These are phyloP conservation scores for Hagleromyces aurorensis DNA, from an alignment of 805 yeast genomes.

Conservation along the genomic window DNA sequence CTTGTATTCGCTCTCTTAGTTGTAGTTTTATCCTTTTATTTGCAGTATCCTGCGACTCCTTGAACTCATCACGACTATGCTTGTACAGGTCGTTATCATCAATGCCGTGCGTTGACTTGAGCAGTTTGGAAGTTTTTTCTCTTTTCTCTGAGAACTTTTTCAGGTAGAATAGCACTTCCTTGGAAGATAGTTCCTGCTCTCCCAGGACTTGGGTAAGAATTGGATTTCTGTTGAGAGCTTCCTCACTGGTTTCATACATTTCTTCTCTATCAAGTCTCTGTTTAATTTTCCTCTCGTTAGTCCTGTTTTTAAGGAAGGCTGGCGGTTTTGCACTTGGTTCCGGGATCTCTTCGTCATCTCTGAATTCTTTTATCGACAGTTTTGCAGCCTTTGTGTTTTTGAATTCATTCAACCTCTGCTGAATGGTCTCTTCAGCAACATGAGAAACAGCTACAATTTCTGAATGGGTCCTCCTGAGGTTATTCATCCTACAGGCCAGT, in stretches of 20 bases:
- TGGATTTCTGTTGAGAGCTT: constrained; percentile 36
- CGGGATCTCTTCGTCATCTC: constrained; percentile 43
- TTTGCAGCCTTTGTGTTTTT: constrained; percentile 65
- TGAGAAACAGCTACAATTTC: constrained; percentile 94
- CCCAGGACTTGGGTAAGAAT: constrained; percentile 37
- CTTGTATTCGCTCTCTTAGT: constrained; percentile 6
- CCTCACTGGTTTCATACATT: constrained; percentile 31
- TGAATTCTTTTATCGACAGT: constrained; percentile 65
- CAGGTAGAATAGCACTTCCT: constrained; percentile 35
- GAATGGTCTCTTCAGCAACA: constrained; percentile 90
- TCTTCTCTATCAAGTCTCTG: constrained; percentile 27
- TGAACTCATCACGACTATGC: constrained; percentile 7
- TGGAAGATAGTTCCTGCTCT: constrained; percentile 39
- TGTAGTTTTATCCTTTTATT: constrained; percentile 5
- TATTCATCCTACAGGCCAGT: constrained; percentile 95
- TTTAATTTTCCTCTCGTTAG: constrained; percentile 38
- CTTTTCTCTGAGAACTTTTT: constrained; percentile 29
- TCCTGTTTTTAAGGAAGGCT: constrained; percentile 58
- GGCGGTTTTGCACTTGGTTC: constrained; percentile 63
- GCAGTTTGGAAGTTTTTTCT: constrained; percentile 19
- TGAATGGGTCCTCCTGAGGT: constrained; percentile 80
- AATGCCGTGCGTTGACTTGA: constrained; percentile 28
- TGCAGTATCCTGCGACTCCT: constrained; percentile 11
- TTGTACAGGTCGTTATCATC: constrained; percentile 21
- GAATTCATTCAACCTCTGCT: constrained; percentile 83